phyloP scores from a whole-genome alignment of 1,284 basidiomycete species.

The Erythrobasidium hasegawianum region DNA sequence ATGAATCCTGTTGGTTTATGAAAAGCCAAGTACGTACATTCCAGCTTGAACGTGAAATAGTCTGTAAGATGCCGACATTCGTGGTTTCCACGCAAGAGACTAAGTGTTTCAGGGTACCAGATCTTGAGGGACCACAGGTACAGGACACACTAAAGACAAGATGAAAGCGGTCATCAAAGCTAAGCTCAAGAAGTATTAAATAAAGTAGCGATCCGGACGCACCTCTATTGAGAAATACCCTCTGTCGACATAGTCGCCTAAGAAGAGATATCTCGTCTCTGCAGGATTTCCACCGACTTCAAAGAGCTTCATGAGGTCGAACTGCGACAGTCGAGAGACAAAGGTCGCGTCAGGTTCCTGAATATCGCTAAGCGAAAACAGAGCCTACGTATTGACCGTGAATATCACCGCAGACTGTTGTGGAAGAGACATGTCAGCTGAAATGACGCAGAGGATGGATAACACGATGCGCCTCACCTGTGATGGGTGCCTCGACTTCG shows the following conservation, averaged over 20 bases:
- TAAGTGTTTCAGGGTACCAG: conserved; percentile 86
- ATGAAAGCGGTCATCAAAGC: no score
- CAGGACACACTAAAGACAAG: conserved; percentile 70
- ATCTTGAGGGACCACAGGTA: conserved; percentile 92
- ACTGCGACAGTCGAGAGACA: conserved; percentile 56
- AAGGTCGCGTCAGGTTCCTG: not conserved
- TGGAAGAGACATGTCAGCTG: no score
- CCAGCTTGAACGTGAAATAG: conserved; percentile 95
- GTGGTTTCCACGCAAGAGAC: conserved; percentile 92
- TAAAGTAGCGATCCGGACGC: no score
- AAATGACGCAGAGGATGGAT: no score
- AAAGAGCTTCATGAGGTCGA: conserved; percentile 96
- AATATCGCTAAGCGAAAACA: not conserved
- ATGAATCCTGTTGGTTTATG: no score
- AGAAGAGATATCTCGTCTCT: conserved; percentile 88
- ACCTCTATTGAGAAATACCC: conserved; percentile 94
- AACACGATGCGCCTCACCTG: conserved; percentile 63
- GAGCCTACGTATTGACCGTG: conserved; percentile 84
- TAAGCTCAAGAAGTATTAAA: no score
- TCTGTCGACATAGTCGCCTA: conserved; percentile 97
- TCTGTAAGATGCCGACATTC: conserved; percentile 95
- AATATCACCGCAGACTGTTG: conserved; percentile 86
- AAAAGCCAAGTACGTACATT: no score
- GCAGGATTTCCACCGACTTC: conserved; percentile 91
- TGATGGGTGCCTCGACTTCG: conserved; percentile 88